phyloP scores from a whole-genome alignment of 768 basidiomycete species.

The Mycena galopus region DNA sequence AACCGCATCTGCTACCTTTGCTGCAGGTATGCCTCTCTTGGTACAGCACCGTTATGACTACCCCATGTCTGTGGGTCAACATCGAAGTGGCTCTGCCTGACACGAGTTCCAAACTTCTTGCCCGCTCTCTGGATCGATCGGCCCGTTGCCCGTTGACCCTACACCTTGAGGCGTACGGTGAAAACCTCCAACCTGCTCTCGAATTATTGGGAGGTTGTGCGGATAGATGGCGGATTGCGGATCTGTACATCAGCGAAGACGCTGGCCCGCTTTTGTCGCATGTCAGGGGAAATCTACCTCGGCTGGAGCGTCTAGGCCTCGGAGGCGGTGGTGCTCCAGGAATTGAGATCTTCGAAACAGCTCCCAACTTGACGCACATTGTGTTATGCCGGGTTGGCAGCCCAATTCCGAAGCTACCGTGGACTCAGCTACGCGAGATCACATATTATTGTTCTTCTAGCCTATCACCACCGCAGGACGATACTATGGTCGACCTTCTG shows the following conservation, averaged over 20 bases:
- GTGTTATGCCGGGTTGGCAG: background rate
- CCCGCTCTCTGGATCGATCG: background rate
- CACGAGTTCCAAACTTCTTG: background rate
- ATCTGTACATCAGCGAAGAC: background rate
- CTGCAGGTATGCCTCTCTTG: too few relatives aligned
- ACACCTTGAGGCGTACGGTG: background rate
- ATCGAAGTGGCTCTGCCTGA: background rate
- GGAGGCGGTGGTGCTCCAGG: background rate
- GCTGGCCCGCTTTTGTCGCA: background rate
- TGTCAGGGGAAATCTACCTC: background rate
- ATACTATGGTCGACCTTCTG: background rate
- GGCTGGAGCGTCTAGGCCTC: background rate
- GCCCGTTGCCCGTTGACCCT: background rate
- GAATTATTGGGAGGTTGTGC: background rate
- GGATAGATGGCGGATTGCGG: background rate
- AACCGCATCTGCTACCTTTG: background rate
- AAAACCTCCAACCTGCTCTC: background rate
- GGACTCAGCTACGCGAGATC: background rate
- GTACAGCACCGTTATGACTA: background rate
- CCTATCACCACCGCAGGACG: too few relatives aligned
- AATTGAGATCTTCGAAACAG: background rate
- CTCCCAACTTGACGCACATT: constrained; percentile 16
- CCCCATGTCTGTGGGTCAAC: background rate
- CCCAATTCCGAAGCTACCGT: background rate
- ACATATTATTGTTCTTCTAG: background rate